Evolutionary conservation across 306 rosid species (phyloP), one percentile per base, ranked within the genome.

Genomic region (Lablab purpureus): DNA sequence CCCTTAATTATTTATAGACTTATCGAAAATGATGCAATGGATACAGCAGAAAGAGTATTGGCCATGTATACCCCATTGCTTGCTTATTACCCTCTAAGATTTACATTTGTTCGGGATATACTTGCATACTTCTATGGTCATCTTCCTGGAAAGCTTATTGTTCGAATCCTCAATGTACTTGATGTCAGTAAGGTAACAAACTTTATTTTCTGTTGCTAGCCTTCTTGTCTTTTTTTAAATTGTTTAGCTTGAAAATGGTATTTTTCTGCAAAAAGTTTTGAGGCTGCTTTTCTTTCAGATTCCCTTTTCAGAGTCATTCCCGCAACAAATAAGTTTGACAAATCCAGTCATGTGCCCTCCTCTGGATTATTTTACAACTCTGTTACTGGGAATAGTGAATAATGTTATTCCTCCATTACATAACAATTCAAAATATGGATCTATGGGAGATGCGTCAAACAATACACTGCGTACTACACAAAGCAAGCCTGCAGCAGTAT

Each of bases 61-160:
- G 89, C 83, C 67, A 65, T 88, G 73, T 95, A 91, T 86, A 79
- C 91, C 78, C 41, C 69, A 50, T 87, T 93, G 81, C 93, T 95
- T 82, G 89, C 87, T 65, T 91, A 87, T 78, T 90, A 95, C 77
- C 98, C 99, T 66, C 81, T 93, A 49, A 88, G 98, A 81, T 95
- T 95, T 85, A 84, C 97, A n/a, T 95, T 95, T 84, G 99, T 91
- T 66, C 99, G 98, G 67, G 98, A 95, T 87, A 93, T 93, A 87
- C 97, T 95, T 62, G 96, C 99, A 50, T 95, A 95, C 86, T 95
- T 95, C 87, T 95, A 95, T 75, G 91, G 98, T 55, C 98, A 90
- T 85, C 96, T 95, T 75, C 91, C 94, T 67, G 89, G 84, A 70
- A 93, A 91, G 87, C 96, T 95, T 67, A 87, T 90, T 77, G 93